Percentiles rank a stretch among this genome's conserved stretches.
These are phyloP conservation scores for Paecilomyces dactylethromorphus DNA, from an alignment of 2,329 filamentous ascomycete species.

Conservation along the genomic window DNA sequence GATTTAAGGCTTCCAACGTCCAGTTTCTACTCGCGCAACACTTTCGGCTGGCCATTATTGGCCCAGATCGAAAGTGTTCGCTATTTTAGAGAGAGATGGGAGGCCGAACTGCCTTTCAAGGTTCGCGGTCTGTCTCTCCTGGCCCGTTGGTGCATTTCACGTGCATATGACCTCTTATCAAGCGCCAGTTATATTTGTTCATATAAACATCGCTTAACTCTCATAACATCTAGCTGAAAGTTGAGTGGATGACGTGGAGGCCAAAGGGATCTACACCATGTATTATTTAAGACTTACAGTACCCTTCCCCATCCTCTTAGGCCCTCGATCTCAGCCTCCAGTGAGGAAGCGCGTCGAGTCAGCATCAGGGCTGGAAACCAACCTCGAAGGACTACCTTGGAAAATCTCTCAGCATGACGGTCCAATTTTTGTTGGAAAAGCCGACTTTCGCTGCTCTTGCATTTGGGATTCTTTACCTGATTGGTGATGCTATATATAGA, in stretches of 20 bases:
- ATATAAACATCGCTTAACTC: background rate
- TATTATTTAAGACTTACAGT: background rate
- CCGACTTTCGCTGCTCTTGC: background rate
- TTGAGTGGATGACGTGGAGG: background rate
- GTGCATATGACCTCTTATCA: too few relatives aligned
- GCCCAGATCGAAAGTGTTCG: too few relatives aligned
- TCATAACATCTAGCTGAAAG: background rate
- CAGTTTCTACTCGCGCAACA: too few relatives aligned
- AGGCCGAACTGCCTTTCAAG: too few relatives aligned
- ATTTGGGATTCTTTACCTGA: background rate
- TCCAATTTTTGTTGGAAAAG: background rate
- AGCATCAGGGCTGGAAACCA: background rate
- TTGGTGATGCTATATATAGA: conserved; percentile 16
- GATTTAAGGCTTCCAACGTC: too few relatives aligned
- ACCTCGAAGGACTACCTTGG: background rate
- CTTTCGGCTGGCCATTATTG: too few relatives aligned
- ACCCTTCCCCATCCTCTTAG: background rate
- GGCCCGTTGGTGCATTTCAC: too few relatives aligned
- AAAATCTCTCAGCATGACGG: background rate
- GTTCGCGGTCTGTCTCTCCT: too few relatives aligned
- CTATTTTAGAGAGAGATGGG: too few relatives aligned
- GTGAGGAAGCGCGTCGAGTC: background rate
- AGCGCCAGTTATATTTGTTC: too few relatives aligned
- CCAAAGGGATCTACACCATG: background rate
- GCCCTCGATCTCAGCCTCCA: background rate